A percentile compares a stretch with the other conserved stretches of the same genome.
Conservation (phyloP, 1,139 yeast genomes). For the Saccharomycopsis hybrid region DNA sequence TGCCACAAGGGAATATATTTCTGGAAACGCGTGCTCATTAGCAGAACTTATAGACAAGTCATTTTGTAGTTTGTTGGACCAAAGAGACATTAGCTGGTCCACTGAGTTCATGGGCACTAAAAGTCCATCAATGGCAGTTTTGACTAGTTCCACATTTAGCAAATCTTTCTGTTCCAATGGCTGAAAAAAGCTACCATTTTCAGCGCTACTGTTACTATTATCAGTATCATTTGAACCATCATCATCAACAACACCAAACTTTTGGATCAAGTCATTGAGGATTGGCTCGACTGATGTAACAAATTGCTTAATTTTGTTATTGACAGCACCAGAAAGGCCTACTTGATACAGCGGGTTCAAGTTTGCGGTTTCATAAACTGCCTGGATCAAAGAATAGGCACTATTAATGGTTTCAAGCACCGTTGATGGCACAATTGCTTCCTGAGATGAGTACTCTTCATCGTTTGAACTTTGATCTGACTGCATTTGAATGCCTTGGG, state of each 20-base stretch:
- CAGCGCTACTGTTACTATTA: conserved; percentile 27
- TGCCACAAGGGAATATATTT: conserved; percentile 36
- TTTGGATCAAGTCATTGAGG: conserved; percentile 27
- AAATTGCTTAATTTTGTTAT: conserved; percentile 23
- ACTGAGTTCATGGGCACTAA: conserved; percentile 23
- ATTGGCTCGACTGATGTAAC: background rate
- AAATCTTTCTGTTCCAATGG: conserved; percentile 27
- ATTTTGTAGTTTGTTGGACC: conserved; percentile 6
- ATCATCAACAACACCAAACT: too few relatives aligned
- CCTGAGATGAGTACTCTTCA: conserved; percentile 23
- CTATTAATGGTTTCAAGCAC: conserved; percentile 30
- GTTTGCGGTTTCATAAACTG: conserved; percentile 25
- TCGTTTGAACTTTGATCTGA: too few relatives aligned
- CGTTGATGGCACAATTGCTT: conserved; percentile 26
- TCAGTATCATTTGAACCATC: conserved; percentile 22
- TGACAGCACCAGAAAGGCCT: conserved; percentile 21
- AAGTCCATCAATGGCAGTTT: conserved; percentile 27
- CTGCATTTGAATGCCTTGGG: too few relatives aligned
- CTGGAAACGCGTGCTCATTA: too few relatives aligned
- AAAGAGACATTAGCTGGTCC: conserved; percentile 28
- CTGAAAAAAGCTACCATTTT: too few relatives aligned
- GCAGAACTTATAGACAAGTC: too few relatives aligned
- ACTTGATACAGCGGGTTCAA: conserved; percentile 12
- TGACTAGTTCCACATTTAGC: conserved; percentile 22
- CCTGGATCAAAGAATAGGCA: conserved; percentile 23